Percentiles rank a stretch among this genome's conserved stretches.
phyloP scores from a whole-genome alignment of 495 filamentous ascomycete species.

The Xylaria telfairii region DNA sequence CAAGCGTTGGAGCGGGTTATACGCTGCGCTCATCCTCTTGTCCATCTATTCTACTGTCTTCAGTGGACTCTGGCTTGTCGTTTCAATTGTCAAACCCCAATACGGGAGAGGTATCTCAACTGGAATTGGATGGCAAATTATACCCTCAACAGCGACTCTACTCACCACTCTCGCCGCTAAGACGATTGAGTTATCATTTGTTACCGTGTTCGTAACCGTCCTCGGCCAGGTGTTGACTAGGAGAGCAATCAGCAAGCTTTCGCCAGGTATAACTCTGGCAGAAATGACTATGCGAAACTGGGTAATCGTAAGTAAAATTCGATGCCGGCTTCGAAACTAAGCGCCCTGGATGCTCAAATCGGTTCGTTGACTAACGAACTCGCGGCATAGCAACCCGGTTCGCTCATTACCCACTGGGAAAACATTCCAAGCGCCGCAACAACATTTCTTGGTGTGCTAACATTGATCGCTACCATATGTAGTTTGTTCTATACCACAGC shows the following conservation, averaged over 20 bases:
- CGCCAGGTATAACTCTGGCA: constrained; percentile 69
- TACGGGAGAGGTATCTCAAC: constrained; percentile 62
- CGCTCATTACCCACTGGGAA: constrained; percentile 70
- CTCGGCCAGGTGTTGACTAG: constrained; percentile 74
- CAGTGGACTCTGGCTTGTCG: constrained; percentile 66
- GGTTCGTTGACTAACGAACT: neutral
- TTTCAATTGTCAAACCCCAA: constrained; percentile 63
- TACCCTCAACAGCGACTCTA: constrained; percentile 63
- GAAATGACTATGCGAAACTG: constrained; percentile 71
- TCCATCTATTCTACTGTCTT: constrained; percentile 71
- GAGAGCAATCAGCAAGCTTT: constrained; percentile 61
- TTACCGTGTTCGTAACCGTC: constrained; percentile 76
- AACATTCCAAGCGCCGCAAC: constrained; percentile 64
- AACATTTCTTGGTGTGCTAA: constrained; percentile 63
- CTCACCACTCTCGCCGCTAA: constrained; percentile 71
- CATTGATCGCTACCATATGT: constrained; percentile 64
- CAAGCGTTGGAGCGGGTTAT: constrained; percentile 61
- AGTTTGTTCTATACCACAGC: constrained; percentile 78
- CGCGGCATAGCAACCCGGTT: constrained; percentile 52
- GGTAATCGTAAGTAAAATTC: constrained; percentile 45
- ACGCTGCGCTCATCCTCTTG: constrained; percentile 61
- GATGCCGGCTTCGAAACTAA: neutral
- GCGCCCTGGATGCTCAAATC: neutral
- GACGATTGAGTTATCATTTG: constrained; percentile 76
- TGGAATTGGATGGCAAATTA: constrained; percentile 52